phyloP scores from a whole-genome alignment of 768 basidiomycete genomes.

The Phylloporus sp. region DNA sequence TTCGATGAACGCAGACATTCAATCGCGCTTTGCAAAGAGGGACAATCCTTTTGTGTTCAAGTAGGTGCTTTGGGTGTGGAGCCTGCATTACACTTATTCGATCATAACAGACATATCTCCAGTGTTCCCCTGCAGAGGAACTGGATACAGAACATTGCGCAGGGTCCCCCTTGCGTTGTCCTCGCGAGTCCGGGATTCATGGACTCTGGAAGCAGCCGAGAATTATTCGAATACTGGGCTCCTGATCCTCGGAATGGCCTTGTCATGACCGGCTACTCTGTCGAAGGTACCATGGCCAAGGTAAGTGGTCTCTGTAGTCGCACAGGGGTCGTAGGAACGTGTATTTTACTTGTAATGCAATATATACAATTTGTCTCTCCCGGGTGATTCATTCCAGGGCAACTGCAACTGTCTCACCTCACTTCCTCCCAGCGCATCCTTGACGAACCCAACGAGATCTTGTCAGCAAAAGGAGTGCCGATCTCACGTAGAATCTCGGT shows the following conservation, averaged over 20 bases:
- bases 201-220: constrained; percentile 84
- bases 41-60: constrained; percentile 99
- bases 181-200: constrained; percentile 95
- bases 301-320: constrained; percentile 55
- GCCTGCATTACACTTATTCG: not conserved
- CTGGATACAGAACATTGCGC: constrained; percentile 86
- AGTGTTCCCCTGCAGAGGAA: constrained; percentile 70
- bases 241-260: constrained; percentile 92
- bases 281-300: constrained; percentile 93
- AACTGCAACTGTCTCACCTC: constrained; percentile 1
- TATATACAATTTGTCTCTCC: not conserved
- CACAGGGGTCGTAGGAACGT: constrained; percentile 7
- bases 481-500: constrained; percentile 88
- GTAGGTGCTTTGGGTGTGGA: constrained; percentile 41
- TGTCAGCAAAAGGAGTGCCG: constrained; percentile 63
- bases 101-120: constrained; percentile 60
- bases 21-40: constrained; percentile 83
- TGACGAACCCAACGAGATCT: constrained; percentile 89
- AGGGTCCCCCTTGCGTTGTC: constrained; percentile 91
- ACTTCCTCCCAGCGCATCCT: constrained; percentile 67
- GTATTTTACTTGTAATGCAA: constrained; percentile 16
- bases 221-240: constrained; percentile 92
- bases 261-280: constrained; percentile 93
- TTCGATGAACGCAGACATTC: constrained; percentile 92
- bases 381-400: constrained; percentile 5